Evolutionary conservation across 805 yeast genomes (phyloP).

Genomic region (Saturnispora sekii): DNA sequence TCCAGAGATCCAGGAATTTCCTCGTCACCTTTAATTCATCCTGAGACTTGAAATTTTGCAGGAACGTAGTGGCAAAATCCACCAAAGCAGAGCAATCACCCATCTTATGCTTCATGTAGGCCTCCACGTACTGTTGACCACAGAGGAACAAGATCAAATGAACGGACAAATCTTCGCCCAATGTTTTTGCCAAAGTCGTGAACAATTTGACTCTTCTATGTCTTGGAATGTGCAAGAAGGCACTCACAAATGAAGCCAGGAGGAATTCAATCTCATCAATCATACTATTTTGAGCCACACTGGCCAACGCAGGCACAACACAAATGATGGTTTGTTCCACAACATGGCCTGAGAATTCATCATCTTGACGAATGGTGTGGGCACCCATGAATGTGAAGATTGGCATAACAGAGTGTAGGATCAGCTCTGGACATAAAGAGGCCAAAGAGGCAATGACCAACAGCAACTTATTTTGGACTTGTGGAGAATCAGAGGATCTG

Average conservation of each 20-base stretch:
- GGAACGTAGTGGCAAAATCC: constrained; percentile 64
- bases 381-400: constrained; percentile 99
- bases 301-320: constrained; percentile 83
- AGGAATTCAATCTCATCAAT: constrained; percentile 72
- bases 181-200: constrained; percentile 63
- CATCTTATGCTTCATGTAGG: constrained; percentile 43
- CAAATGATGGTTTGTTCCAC: constrained; percentile 84
- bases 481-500: constrained; percentile 83
- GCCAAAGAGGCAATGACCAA: constrained; percentile 85
- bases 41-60: constrained; percentile 54
- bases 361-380: constrained; percentile 92
- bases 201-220: constrained; percentile 88
- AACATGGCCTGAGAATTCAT: constrained; percentile 86
- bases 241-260: constrained; percentile 83
- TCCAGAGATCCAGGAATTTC: constrained; percentile 45
- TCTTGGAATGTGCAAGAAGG: constrained; percentile 91
- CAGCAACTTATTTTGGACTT: constrained; percentile 82
- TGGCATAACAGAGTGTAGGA: constrained; percentile 97
- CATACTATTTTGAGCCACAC: constrained; percentile 33
- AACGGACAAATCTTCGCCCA: constrained; percentile 58
- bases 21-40: constrained; percentile 55
- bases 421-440: constrained; percentile 78
- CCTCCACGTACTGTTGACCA: constrained; percentile 64
- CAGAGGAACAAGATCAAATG: constrained; percentile 68
- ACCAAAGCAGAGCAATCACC: constrained; percentile 58